Evolutionary conservation across 169 alveolate species (phyloP), one percentile per base, ranked within the genome.

Genomic region (Cryptosporidium xiaoi): DNA sequence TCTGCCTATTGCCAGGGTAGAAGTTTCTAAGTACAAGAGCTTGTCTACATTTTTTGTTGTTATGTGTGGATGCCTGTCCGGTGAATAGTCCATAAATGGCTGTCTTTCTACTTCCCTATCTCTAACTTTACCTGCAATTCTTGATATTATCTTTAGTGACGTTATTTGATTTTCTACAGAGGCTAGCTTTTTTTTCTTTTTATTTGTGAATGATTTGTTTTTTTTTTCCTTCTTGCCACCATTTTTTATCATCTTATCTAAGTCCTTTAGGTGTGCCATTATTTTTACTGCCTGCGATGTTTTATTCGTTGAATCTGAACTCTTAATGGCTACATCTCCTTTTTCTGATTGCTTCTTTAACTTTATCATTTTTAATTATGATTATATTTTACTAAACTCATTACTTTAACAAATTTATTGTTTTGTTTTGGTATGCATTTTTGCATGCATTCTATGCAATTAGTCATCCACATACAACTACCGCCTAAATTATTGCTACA

Each of bases 21-120:
- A 20, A 34, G 87, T 60, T 77, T 56, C 77, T 6, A 77, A 34
- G 34, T 40, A 77, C 16, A 77, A 29, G 18, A 77, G 65, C 12
- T 77, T 56, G 7, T 77, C 87, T 24, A 77, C 71, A 62, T 77
- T 77, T 60, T 56, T 62, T 29, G 58, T 62, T 16, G 87, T 77
- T 40, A 77, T 60, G 27, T 77, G 87, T 27, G 87, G 87, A 44
- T 77, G 87, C 13, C 40, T 44, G 33, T 77, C 87, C n/a, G 53
- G 65, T 44, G 87, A 77, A 44, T 77, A 77, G 50, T 77, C 87
- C 71, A 77, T 60, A 77, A 77, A 77, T 44, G 87, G 87, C 12
- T 77, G 87, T 34, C 87, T 77, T 33, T 40, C 48, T 3, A 71
- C 20, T 48, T 77, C 87, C 27, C 44, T 46, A 20, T 60, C 69